Evolutionary conservation across 2,329 filamentous ascomycete species (phyloP), one percentile per base, ranked within the genome.

Genomic region (Clonostachys byssicola): DNA sequence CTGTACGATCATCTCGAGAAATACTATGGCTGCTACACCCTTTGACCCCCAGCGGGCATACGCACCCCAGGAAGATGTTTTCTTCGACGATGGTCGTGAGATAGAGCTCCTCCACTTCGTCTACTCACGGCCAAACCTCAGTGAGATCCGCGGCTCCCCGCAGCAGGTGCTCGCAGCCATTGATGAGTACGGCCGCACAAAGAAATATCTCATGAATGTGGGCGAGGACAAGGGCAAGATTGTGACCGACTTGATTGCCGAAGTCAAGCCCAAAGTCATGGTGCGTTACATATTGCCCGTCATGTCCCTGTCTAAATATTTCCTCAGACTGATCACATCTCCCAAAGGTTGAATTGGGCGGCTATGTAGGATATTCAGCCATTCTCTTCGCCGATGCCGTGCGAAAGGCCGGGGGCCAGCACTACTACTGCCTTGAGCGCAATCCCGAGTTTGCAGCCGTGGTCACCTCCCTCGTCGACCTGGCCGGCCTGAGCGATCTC

Each of bases 311-410:
- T 45, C 16, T 36, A 33, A 36, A 14, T 30, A 30, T 36, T 17
- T 40, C 10, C 36, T 14, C n/a, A 17, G 36, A 14, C n/a, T 17
- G 17, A n/a, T 10, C 17, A n/a, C 36, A 17, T 8, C 12, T n/a
- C 18, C 40, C 6, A 5, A 7, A 67, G 64, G 75, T 92, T 42
- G 89, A 95, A 61, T 74, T 94, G 0, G 89, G 89, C 42, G 86
- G 87, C 43, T 94, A 92, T 63, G 77, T 91, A 17, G 89, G 89
- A 40, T 94, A 94, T 70, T 92, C 88, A 0, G 84, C 85, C 49
- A 82, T 94, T 49, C 73, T 90, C 2, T 92, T 92, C 58, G 86
- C 80, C 41, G 74, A 81, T 35, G 83, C 85, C 1, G 69, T 89
- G 14, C 78, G 78, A 49, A 73, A 76, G 44, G 77, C 76, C 4